Conservation (phyloP, 2,329 filamentous ascomycete genomes). For the Fusarium citri region DNA sequence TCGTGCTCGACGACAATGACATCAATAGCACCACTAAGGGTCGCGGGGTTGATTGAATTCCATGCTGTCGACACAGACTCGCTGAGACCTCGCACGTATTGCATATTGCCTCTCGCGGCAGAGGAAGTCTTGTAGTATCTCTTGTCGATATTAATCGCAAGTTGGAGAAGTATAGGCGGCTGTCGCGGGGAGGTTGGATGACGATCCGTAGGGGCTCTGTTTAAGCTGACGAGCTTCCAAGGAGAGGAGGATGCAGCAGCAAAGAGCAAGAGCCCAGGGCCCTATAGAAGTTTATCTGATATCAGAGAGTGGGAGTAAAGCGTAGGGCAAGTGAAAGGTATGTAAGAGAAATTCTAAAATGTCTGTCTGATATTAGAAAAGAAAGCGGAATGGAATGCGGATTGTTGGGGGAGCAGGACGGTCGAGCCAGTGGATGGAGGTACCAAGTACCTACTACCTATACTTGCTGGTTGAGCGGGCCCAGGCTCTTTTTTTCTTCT, state of each 20-base stretch:
- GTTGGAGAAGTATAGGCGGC: conserved; percentile 13
- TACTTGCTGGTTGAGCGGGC: conserved; percentile 26
- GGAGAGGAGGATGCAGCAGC: conserved; percentile 9
- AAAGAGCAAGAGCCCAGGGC: conserved; percentile 4
- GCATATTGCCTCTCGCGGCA: conserved; percentile 68
- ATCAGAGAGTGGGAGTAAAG: conserved; percentile 4
- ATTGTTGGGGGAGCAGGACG: conserved; percentile 34
- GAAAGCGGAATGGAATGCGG: conserved; percentile 34
- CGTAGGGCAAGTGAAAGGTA: conserved; percentile 17
- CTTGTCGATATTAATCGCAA: conserved; percentile 5
- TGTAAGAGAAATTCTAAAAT: conserved; percentile 16
- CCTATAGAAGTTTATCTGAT: conserved; percentile 28
- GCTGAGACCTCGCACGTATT: conserved; percentile 96
- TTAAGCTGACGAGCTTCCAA: conserved; percentile 9
- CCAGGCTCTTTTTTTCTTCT: conserved; percentile 21
- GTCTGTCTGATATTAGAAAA: conserved; percentile 11
- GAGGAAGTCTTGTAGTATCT: conserved; percentile 10
- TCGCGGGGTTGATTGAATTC: conserved; percentile 99
- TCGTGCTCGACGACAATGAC: conserved; percentile 98
- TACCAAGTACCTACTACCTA: conserved; percentile 33
- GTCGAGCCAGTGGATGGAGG: conserved; percentile 21
- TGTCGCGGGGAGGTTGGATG: conserved; percentile 31
- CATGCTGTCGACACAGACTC: conserved; percentile 97
- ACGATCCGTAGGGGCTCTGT: conserved; percentile 22
- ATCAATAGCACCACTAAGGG: conserved; percentile 96